Evolutionary conservation across 108 stramenopile species (phyloP).

Genomic region (Heterococcus sp.): DNA sequence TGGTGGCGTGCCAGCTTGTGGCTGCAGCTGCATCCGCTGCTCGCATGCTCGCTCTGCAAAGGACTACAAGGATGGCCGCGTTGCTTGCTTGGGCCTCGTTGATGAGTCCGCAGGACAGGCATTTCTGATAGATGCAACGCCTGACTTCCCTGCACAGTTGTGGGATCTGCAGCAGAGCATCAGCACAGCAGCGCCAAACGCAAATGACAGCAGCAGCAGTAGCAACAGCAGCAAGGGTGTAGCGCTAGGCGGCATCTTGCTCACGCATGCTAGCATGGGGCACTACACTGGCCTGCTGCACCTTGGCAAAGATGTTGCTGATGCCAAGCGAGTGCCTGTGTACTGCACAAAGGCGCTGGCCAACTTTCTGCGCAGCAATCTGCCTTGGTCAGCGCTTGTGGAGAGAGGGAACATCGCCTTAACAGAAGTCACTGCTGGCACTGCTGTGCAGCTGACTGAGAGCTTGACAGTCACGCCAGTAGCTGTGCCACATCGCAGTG

Average conservation of each 20-base stretch:
- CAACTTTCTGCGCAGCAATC: conserved; percentile 5
- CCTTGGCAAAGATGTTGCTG: conserved; percentile 22
- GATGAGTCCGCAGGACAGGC: conserved; percentile 26
- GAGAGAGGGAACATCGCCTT: conserved; percentile 15
- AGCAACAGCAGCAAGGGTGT: not conserved
- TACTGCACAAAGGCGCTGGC: conserved; percentile 29
- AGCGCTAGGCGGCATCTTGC: conserved; percentile 22
- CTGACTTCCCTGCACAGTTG: conserved; percentile 6
- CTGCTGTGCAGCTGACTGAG: not conserved
- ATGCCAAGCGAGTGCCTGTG: conserved; percentile 17
- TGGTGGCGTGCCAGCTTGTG: conserved; percentile 11
- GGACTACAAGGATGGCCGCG: conserved; percentile 17
- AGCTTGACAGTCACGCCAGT: conserved; percentile 9
- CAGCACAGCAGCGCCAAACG: not conserved
- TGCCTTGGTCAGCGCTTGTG: conserved; percentile 16
- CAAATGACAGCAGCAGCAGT: not conserved
- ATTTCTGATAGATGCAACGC: conserved; percentile 34
- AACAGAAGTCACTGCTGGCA: conserved; percentile 1
- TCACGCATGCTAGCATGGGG: conserved; percentile 25
- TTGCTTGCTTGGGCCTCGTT: conserved; percentile 10
- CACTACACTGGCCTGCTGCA: conserved; percentile 35
- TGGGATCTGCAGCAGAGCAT: conserved; percentile 20
- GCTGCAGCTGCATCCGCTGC: conserved; percentile 25
- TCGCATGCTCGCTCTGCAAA: conserved; percentile 4
- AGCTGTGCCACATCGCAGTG: conserved; percentile 24